These are phyloP conservation scores for Trapa bicornis DNA, from an alignment of 345 rosid species.

Conservation along the genomic window DNA sequence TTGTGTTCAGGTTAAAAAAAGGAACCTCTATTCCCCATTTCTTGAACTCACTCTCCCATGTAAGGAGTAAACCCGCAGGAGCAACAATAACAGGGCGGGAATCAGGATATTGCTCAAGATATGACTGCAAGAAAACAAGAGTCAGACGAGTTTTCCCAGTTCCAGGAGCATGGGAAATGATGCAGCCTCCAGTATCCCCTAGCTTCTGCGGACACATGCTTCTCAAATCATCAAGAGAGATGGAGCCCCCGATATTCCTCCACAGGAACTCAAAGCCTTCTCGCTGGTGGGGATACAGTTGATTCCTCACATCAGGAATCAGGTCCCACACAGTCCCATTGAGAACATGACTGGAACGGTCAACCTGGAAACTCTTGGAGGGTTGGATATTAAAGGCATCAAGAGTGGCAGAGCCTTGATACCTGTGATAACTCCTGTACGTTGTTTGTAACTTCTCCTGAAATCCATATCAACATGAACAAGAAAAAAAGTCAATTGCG, in stretches of 20 bases:
- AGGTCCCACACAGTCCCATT: constrained; percentile 8
- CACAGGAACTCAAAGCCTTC: constrained; percentile 80
- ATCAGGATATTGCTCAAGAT: constrained; percentile 26
- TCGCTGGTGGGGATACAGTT: constrained; percentile 54
- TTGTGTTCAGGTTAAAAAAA: constrained; percentile 49
- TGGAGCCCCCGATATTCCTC: constrained; percentile 58
- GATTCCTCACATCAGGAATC: constrained; percentile 39
- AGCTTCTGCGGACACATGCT: constrained; percentile 1
- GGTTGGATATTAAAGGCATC: not conserved
- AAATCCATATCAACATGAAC: not conserved
- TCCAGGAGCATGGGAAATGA: constrained; percentile 81
- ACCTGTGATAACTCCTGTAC: not conserved
- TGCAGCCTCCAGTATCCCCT: constrained; percentile 42
- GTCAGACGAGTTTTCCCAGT: constrained; percentile 76
- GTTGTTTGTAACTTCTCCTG: not conserved
- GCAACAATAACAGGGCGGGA: constrained; percentile 65
- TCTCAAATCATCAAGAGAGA: constrained; percentile 30
- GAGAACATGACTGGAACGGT: not conserved
- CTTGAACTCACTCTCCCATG: constrained; percentile 71
- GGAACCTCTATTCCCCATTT: constrained; percentile 50
- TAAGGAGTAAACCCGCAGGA: constrained; percentile 60
- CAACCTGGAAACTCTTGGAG: not conserved
- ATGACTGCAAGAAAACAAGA: constrained; percentile 48
- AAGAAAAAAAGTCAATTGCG: not conserved
- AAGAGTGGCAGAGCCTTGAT: not conserved